These are phyloP conservation scores for Cercospora citrullina DNA, from an alignment of 2,329 filamentous ascomycete species.

Conservation along the genomic window DNA sequence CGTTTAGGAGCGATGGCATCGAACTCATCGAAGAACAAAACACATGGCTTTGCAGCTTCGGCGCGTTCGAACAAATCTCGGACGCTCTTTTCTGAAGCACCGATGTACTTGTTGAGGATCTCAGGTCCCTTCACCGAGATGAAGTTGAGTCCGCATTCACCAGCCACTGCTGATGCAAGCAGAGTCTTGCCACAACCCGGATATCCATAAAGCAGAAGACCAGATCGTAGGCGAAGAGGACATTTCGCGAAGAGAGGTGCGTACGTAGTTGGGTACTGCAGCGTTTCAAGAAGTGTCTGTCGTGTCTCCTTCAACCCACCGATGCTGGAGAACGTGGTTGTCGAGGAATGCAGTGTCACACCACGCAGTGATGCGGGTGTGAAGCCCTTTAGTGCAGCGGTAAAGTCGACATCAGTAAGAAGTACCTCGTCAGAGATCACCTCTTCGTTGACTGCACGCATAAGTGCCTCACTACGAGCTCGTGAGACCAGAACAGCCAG, in stretches of 20 bases:
- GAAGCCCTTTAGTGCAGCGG: constrained; percentile 82
- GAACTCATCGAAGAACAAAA: constrained; percentile 98
- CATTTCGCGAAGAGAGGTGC: constrained; percentile 97
- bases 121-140: constrained; percentile 98
- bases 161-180: constrained; percentile 92
- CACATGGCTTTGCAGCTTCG: constrained; percentile 84
- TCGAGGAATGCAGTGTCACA: constrained; percentile 88
- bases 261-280: constrained; percentile 97
- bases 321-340: constrained; percentile 88
- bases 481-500: constrained; percentile 80
- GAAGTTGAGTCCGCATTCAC: constrained; percentile 96
- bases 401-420: constrained; percentile 75
- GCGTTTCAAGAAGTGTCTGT: constrained; percentile 86
- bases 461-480: constrained; percentile 88
- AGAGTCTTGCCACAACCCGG: constrained; percentile 97
- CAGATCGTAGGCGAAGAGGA: constrained; percentile 88
- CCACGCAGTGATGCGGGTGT: constrained; percentile 93
- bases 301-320: constrained; percentile 84
- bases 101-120: constrained; percentile 98
- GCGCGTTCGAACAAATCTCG: constrained; percentile 93
- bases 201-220: constrained; percentile 88
- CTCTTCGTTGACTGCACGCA: constrained; percentile 65
- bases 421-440: constrained; percentile 56
- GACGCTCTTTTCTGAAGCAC: constrained; percentile 93
- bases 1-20: constrained; percentile 96